These are phyloP conservation scores for Gomphus bonarii DNA, from an alignment of 1,284 basidiomycete species.

Conservation along the genomic window DNA sequence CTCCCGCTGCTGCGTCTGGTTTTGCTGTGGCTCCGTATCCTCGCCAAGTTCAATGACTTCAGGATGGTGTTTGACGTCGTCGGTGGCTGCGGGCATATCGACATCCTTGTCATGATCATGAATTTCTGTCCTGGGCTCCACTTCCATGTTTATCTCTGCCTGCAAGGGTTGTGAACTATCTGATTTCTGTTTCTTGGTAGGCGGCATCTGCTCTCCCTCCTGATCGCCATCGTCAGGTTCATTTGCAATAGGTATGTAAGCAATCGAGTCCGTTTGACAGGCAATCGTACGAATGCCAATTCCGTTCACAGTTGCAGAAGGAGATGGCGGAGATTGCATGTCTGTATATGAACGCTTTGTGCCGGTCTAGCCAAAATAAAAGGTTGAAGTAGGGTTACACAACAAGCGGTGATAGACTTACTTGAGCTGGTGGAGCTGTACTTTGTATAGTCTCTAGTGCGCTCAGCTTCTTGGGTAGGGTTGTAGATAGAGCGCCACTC, in stretches of 20 bases:
- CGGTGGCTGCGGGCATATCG: constrained; percentile 13
- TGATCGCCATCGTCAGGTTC: constrained; percentile 24
- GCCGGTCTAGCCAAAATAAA: constrained; percentile 1
- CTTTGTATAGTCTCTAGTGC: constrained; percentile 10
- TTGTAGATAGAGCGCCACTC: not conserved
- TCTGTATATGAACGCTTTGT: constrained; percentile 4
- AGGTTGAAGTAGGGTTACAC: too few species aligned
- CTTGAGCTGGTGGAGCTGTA: constrained; percentile 5
- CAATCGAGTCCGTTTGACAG: not conserved
- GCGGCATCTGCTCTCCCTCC: constrained; percentile 18
- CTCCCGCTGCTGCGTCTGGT: not conserved
- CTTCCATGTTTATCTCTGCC: not conserved
- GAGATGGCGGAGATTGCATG: not conserved
- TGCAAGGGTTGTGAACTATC: not conserved
- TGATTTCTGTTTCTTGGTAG: constrained; percentile 28
- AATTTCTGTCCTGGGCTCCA: constrained; percentile 8
- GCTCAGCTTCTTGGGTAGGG: constrained; percentile 5
- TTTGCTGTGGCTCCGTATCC: constrained; percentile 15
- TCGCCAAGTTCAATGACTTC: constrained; percentile 31
- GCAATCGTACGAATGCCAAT: not conserved
- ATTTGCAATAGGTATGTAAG: constrained; percentile 8
- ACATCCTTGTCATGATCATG: constrained; percentile 22
- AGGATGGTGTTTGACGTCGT: constrained; percentile 20
- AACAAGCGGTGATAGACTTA: not conserved
- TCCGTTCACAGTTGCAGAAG: not conserved